Conservation (phyloP, 108 stramenopile genomes). For the Stephanodiscus minutulus region DNA sequence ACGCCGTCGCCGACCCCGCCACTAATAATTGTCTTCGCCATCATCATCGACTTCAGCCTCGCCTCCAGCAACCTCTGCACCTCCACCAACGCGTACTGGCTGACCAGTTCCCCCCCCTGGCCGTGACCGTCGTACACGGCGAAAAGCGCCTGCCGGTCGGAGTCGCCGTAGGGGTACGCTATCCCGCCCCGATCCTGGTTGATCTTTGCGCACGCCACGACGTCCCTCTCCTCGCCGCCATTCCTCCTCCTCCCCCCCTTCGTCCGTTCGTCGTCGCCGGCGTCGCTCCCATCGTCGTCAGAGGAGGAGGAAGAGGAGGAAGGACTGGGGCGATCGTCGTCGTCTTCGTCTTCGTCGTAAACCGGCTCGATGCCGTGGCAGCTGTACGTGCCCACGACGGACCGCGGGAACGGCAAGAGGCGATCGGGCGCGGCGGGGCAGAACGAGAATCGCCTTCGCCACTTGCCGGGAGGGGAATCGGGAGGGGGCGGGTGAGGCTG, state of each 20-base stretch:
- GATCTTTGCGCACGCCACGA: conserved; percentile 75
- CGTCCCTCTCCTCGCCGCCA: not conserved
- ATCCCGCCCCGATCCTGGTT: conserved; percentile 97
- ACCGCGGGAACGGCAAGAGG: conserved; percentile 65
- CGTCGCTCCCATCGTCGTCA: conserved; percentile 44
- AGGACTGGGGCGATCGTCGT: conserved; percentile 7
- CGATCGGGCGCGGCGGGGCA: conserved; percentile 27
- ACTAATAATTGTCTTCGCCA: too few relatives aligned
- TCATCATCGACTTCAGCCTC: conserved; percentile 59
- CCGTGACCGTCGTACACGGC: conserved; percentile 94
- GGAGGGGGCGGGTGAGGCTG: not conserved
- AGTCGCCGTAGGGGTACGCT: conserved; percentile 87
- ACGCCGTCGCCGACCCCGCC: not conserved
- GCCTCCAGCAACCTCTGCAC: conserved; percentile 68
- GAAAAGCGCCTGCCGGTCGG: conserved; percentile 76
- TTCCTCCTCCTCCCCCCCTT: conserved; percentile 1
- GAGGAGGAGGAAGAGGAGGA: not conserved
- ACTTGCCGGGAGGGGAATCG: conserved; percentile 33
- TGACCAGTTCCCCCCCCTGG: conserved; percentile 89
- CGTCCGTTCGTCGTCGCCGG: not conserved
- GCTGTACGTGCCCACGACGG: conserved; percentile 84
- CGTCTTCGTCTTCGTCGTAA: conserved; percentile 59
- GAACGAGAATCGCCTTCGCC: conserved; percentile 49
- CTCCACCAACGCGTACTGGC: conserved; percentile 88
- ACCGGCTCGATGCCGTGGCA: conserved; percentile 98